Evolutionary conservation across 257 asterid species (phyloP).

Genomic region (Cordia subcordata): DNA sequence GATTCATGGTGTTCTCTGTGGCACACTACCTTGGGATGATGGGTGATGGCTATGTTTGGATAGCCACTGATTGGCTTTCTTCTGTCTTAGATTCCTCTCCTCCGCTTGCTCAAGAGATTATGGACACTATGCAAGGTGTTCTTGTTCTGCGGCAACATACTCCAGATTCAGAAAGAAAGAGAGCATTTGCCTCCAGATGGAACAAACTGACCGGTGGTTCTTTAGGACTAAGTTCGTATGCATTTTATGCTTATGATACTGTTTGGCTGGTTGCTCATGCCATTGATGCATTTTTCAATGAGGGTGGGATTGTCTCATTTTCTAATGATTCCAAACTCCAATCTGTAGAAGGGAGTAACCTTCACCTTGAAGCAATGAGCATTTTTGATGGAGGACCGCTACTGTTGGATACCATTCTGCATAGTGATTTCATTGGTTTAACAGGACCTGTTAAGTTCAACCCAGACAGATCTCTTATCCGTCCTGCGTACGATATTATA

Average conservation of each 20-base stretch:
- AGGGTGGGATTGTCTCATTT: slow-evolving; percentile 72
- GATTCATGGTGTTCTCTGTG: slow-evolving; percentile 36
- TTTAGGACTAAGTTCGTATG: slow-evolving; percentile 64
- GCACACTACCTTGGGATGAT: slow-evolving; percentile 48
- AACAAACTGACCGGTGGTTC: slow-evolving; percentile 46
- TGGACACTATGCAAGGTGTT: slow-evolving; percentile 42
- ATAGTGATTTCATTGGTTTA: slow-evolving; percentile 64
- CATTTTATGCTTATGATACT: slow-evolving; percentile 73
- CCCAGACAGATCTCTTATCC: slow-evolving; percentile 44
- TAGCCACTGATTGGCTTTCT: slow-evolving; percentile 51
- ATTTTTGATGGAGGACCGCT: slow-evolving; percentile 78
- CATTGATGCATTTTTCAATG: slow-evolving; percentile 50
- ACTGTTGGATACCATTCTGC: slow-evolving; percentile 46
- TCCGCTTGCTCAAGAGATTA: slow-evolving; percentile 21
- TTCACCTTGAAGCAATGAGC: slow-evolving; percentile 62
- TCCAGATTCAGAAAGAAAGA: slow-evolving; percentile 39
- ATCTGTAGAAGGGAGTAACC: slow-evolving; percentile 38
- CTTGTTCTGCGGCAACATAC: slow-evolving; percentile 42
- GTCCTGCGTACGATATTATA: slow-evolving; percentile 72
- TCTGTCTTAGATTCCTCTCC: slow-evolving; percentile 38
- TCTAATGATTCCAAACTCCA: slow-evolving; percentile 52
- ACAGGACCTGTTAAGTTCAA: slow-evolving; percentile 67
- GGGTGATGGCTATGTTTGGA: slow-evolving; percentile 50
- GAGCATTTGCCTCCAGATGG: slow-evolving; percentile 52
- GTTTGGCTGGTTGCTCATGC: slow-evolving; percentile 90